Evolutionary conservation across 139 green algal genomes (phyloP), one percentile per base, ranked within the genome.

Genomic region (Chlamydomonas sp.): DNA sequence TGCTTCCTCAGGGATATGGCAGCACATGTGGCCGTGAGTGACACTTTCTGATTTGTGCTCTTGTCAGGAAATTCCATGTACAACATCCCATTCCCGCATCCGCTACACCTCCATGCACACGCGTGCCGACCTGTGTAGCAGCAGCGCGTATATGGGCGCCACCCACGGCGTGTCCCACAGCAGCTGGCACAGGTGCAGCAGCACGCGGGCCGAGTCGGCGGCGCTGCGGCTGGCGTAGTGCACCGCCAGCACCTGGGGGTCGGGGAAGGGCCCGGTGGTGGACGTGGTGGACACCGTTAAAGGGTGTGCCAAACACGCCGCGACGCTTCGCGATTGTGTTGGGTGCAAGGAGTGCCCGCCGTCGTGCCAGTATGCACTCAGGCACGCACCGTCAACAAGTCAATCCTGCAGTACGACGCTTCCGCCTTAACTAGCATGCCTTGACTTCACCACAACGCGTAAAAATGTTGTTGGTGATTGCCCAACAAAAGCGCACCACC

Each of bases 161-260:
- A 95, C 90, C 81, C 95, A 97, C 7, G 94, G 91, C 83, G 96
- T 93, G 49, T 93, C 94, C 96, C 96, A 97, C 83, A 97, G 91
- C 79, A 89, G 81, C 69, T 96, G 91, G 86, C 93, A 96, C 18
- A 97, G 87, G 69, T 93, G 88, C 83, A 98, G 89, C 80, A 98
- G 73, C 1, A 76, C 91, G 20, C 95, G 94, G 17, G 91, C 92
- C 0, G 76, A 85, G 61, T 94, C 92, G 71, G 88, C 88, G 18
- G 80, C 75, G 1, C 16, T 31, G 31, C 78, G 89, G 58, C 64
- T 31, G 85, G 89, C 89, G 72, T 97, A 96, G 92, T 96, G 92
- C 1, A 92, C 91, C 0, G 96, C 95, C 62, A 98, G 90, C 12
- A 97, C 92, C 84, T 97, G 90, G 80, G 93, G 10, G 64, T 18